Base-by-base conservation (phyloP, 805 yeast species). In the Wickerhamiella kurtzmanii region DNA sequence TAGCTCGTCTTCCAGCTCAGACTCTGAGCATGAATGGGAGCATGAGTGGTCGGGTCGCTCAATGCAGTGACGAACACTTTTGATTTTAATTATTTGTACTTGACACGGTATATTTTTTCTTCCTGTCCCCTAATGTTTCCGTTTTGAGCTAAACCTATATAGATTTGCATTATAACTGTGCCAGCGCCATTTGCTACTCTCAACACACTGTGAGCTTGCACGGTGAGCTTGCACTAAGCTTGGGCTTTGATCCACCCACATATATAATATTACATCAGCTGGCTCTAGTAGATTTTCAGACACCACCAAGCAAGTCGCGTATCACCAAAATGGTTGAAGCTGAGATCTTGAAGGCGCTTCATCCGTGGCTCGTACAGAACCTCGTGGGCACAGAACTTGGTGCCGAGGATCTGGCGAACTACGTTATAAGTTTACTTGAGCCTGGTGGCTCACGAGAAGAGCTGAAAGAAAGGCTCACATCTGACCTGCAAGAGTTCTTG, bases 401-500 rank as follows among this genome's bases (percentile, higher is more conserved):
- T 22, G 43, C 51, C 22, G 48, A 62, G 11, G 71, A 69, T 21
- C 54, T 72, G 47, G 61, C 70, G 1, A 75, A 72, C 42, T 73
- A 70, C 52, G 68, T 71, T 17, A 36, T 69, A 22, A 72, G 74
- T 1, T 56, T 73, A 32, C 55, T 73, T 22, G 53, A 64, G 37
- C 63, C 69, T 50, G 65, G 64, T 18, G 57, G 63, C 28, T 56
- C 68, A 8, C 61, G 54, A 3, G 63, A 52, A 1, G 69, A 67
- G 52, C 56, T 68, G 41, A 47, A 56, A 16, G 55, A 56, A 36
- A 49, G 63, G 45, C 59, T 71, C 44, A 43, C 56, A 18, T 50
- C 56, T 1, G 68, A 71, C 45, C 61, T 72, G 43, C 58, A 53
- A 15, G 76, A 71, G 50, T 70, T 72, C 41, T 52, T 70, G 44